These are phyloP conservation scores for Sphenostylis stenocarpa DNA, from an alignment of 306 rosid genomes.

Conservation along the genomic window DNA sequence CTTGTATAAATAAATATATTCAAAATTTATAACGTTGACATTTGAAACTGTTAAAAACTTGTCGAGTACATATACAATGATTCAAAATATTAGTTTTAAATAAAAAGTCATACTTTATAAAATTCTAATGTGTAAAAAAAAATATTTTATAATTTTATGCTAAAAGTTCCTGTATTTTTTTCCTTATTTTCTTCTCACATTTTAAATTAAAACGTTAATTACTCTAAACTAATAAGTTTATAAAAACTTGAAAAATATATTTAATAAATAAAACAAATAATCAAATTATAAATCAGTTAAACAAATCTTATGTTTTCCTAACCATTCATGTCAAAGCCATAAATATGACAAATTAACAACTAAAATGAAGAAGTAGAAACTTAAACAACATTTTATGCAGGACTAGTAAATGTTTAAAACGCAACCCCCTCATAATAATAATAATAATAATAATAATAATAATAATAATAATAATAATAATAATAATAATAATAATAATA, in stretches of 20 bases:
- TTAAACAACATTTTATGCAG: background rate
- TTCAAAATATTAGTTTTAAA: background rate
- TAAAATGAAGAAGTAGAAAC: background rate
- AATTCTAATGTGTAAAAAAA: background rate
- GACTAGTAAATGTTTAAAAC: background rate
- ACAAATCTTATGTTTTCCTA: too few relatives aligned
- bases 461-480: too few relatives aligned
- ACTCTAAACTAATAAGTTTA: background rate
- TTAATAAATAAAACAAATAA: background rate
- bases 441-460: too few relatives aligned
- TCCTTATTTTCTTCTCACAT: background rate
- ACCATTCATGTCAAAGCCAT: background rate
- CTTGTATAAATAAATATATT: background rate
- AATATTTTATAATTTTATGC: background rate
- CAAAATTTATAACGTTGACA: background rate
- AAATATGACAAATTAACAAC: background rate
- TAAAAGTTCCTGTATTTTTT: background rate
- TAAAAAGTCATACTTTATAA: background rate
- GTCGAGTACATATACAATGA: background rate
- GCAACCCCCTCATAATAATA: too few relatives aligned
- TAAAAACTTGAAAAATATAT: background rate
- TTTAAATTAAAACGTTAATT: background rate
- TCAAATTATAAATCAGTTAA: background rate
- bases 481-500: too few relatives aligned
- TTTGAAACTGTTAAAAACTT: background rate